Evolutionary conservation across 2,329 filamentous ascomycete genomes (phyloP).

Genomic region (Aspergillus pseudotamarii): DNA sequence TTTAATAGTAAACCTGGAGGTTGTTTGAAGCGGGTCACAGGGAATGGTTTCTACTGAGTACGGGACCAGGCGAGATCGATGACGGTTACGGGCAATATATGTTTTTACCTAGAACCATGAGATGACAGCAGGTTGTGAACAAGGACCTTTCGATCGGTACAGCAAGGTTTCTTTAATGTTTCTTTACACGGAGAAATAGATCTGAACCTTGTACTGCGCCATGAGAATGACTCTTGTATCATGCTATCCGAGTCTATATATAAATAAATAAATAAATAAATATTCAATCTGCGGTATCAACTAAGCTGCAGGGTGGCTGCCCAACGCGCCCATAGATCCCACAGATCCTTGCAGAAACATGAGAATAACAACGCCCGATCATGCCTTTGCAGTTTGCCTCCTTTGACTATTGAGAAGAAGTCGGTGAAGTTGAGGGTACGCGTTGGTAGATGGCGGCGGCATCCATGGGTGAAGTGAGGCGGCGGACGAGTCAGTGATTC

Average conservation of each 20-base stretch:
- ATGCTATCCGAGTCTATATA: neutral
- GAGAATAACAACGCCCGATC: no score
- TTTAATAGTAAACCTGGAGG: neutral
- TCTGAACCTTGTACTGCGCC: neutral
- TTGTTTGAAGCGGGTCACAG: neutral
- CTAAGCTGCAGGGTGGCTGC: neutral
- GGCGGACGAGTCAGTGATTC: neutral
- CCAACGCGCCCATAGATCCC: neutral
- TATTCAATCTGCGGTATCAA: neutral
- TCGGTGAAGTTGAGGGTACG: neutral
- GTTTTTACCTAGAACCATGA: neutral
- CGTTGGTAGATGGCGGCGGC: neutral
- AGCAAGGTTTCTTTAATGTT: neutral
- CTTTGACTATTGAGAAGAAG: neutral
- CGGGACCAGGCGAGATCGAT: neutral
- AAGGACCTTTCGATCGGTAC: neutral
- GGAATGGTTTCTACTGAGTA: neutral
- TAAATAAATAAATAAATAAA: conserved; percentile 6
- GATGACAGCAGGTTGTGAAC: neutral
- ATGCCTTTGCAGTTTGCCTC: neutral
- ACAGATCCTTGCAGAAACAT: neutral
- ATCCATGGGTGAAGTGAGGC: no score
- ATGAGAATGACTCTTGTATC: neutral
- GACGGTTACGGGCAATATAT: neutral
- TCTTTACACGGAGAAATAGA: neutral